Base-by-base conservation (phyloP, 2,329 filamentous ascomycete species). In the Coniochaeta sp. region DNA sequence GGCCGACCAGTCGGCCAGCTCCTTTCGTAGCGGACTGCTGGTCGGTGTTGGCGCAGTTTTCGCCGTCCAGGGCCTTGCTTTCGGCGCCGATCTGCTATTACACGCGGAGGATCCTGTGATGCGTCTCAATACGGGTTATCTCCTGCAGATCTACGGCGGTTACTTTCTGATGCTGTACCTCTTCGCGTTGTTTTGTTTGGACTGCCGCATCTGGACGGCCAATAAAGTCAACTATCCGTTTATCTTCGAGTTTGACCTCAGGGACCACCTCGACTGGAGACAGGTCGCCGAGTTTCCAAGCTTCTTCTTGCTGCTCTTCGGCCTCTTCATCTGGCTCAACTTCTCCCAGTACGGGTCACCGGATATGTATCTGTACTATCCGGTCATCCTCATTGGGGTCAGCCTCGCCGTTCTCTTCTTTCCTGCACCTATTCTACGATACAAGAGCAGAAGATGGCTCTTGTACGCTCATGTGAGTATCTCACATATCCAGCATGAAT, bases 171-270 rank as follows among this genome's bases (percentile, higher is more conserved):
- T 91, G 73, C 81, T 96, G 5, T 81, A 91, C 52, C 79, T 98
- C 22, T 88, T 96, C 68, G 77, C 89, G 10, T 76, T 96, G n/a
- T 98, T 98, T 70, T 91, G 89, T 68, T 69, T 96, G 38, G 88
- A 92, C 68, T 96, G 93, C 71, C 86, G 87, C 60, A 75, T 96
- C 17, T 99, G 93, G 91, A 85, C 86, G 6, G 79, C 78, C 58
- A 87, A 88, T 71, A 96, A 93, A 74, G 90, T 99, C 74, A 99
- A 99, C 71, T 98, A 98, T 72, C 85, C 89, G 59, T 97, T 97
- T 73, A 91, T 98, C 66, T 99, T 99, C 70, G 95, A 99, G 75
- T 95, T 96, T 70, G 93, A 98, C 77, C 87, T 88, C 59, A 83
- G 93, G 61, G 87, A 95, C 71, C 85, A 88, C 64, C 77, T 98